Evolutionary conservation across 2,329 filamentous ascomycete genomes (phyloP), one percentile per base, ranked within the genome.

Genomic region (Colletotrichum coccodes): DNA sequence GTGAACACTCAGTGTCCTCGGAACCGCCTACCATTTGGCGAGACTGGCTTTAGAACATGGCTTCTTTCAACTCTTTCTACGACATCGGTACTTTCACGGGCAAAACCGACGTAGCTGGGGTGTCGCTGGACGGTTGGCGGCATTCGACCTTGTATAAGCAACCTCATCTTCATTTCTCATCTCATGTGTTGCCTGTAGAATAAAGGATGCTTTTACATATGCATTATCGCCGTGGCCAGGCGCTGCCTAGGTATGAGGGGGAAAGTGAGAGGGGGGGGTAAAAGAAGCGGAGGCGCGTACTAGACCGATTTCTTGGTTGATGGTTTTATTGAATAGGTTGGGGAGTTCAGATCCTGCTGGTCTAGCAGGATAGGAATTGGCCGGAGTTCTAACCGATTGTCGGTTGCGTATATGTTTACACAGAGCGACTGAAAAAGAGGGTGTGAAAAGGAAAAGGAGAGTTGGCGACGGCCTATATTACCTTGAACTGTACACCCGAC

Each of bases 311-410:
- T 50, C 32, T 28, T 57, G 47, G 34, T 9, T 56, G 57, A 66
- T 53, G 52, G 40, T 64, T 56, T 28, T 42, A 21, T 54, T 56
- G 30, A 12, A 61, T 30, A 54, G 54, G 32, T 60, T 69, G 40
- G 6, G 66, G 61, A 66, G 61, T 69, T 68, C 60, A 68, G 30
- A 58, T 28, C 23, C 53, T 69, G 56, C 61, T 53, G 40, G 40
- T 56, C n/a, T 56, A 32, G 62, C 61, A 56, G 61, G 47, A 49
- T 49, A 57, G 16, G 42, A 62, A 65, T 60, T 53, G 61, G 54
- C 56, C 6, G 61, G 66, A 60, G 49, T 69, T 65, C 28, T 47
- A 18, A n/a, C n/a, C n/a, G n/a, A n/a, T 36, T 36, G 21, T 62
- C 58, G 42, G 28, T 50, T 21, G 44, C 46, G 44, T 54, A 26